phyloP scores from a whole-genome alignment of 2,329 filamentous ascomycete genomes.

The Fusarium siculi region DNA sequence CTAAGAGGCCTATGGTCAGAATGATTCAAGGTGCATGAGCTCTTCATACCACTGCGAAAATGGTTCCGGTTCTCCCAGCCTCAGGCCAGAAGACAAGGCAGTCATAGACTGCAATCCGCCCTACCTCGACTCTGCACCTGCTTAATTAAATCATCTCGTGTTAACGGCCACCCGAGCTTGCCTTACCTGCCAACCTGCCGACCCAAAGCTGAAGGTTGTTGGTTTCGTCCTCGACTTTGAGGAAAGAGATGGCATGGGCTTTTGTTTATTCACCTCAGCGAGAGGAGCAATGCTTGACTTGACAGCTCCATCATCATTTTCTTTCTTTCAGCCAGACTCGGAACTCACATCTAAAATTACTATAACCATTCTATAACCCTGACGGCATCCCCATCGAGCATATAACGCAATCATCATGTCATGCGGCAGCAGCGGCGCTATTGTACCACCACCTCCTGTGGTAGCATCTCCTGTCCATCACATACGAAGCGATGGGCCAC shows the following conservation, averaged over 20 bases:
- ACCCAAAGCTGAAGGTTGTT: neutral
- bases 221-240: neutral
- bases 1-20: neutral
- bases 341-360: neutral
- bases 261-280: neutral
- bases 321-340: neutral
- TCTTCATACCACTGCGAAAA: neutral
- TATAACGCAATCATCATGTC: constrained; percentile 27
- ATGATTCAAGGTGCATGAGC: neutral
- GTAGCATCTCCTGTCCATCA: neutral
- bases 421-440: constrained; percentile 10
- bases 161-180: neutral
- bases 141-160: neutral
- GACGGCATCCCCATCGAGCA: neutral
- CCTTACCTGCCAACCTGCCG: neutral
- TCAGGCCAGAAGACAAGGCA: neutral
- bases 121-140: neutral
- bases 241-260: neutral
- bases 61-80: neutral
- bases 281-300: neutral
- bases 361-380: neutral
- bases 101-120: neutral
- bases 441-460: neutral
- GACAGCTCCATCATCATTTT: neutral
- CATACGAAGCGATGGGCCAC: no score